Base-by-base conservation (phyloP, 2,329 filamentous ascomycete species). In the Fusarium musae region DNA sequence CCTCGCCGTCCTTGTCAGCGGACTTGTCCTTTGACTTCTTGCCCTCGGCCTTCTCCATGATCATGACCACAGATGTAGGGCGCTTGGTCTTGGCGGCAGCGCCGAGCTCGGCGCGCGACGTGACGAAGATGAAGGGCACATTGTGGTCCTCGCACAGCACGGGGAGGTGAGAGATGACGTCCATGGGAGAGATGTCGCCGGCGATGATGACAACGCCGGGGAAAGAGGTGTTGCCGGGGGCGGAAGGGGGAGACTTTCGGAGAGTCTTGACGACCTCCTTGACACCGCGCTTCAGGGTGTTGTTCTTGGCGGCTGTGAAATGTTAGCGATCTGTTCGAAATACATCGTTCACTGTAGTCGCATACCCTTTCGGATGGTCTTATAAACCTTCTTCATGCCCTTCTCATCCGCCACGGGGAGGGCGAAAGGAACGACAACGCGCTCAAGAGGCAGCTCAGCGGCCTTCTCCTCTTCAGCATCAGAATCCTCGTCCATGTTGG, bases 201-300 rank as follows among this genome's bases (percentile, higher is more conserved):
- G 96, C 96, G 77, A 99, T 94, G 82, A 99, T 88, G 79, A 98
- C 94, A 76, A 99, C 89, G 75, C 91, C 89, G 49, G 93, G 91
- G 79, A 91, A 87, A 60, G 88, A 83, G 59, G 89, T 86, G 80
- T 89, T 86, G 74, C 90, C 88, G 69, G 90, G 88, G n/a, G 90
- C 89, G 64, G 91, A 89, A 77, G 90, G 84, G 65, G 93, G 88
- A 19, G 94, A 96, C 87, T 98, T 98, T 87, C 96, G 95, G 78
- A 99, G 93, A 39, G 95, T 93, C 87, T 99, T 99, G 86, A 98
- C 95, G 81, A 97, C 96, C 86, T 99, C 96, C 86, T 99, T 99
- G 76, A 99, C 96, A 81, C 96, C 96, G 81, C 96, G 95, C 87
- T 97, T 97, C 81, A 99, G 93, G 67, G 94, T 93, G 86, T 97